phyloP scores from a whole-genome alignment of 2,329 filamentous ascomycete genomes.

The Aspergillus fijiensis region DNA sequence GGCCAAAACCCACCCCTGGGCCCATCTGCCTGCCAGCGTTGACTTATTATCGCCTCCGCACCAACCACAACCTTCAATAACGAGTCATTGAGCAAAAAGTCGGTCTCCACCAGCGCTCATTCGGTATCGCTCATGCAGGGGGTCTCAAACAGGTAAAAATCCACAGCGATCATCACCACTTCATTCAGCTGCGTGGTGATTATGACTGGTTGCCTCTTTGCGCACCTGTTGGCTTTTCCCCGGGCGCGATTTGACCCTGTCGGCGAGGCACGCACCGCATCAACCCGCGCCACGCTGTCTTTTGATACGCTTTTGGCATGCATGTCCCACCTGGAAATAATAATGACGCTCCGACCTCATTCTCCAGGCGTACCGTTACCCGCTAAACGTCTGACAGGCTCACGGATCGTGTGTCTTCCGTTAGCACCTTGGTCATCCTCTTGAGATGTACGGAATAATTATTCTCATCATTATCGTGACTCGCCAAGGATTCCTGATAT shows the following conservation, averaged over 20 bases:
- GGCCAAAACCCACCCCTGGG: slow-evolving; percentile 3
- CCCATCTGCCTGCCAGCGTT: neutral
- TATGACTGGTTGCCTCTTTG: slow-evolving; percentile 3
- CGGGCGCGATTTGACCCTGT: slow-evolving; percentile 2
- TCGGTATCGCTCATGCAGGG: neutral
- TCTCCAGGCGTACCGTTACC: neutral
- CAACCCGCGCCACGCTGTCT: slow-evolving; percentile 6
- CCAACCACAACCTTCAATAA: no score
- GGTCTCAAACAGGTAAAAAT: neutral
- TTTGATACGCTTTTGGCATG: neutral
- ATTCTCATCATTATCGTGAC: no score
- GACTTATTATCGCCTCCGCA: neutral
- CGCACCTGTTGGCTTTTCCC: neutral
- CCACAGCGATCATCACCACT: neutral
- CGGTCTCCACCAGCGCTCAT: neutral
- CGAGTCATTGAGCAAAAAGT: neutral
- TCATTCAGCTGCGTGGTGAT: neutral
- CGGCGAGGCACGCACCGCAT: neutral
- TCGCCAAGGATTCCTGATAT: no score
- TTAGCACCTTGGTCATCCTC: slow-evolving; percentile 9
- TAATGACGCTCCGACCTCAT: no score
- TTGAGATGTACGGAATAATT: neutral
- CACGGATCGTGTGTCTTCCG: slow-evolving; percentile 1
- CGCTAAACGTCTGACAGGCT: slow-evolving; percentile 5
- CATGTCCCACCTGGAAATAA: no score